Evolutionary conservation across 2,329 filamentous ascomycete genomes (phyloP), one percentile per base, ranked within the genome.

Genomic region (Calonectria montana): DNA sequence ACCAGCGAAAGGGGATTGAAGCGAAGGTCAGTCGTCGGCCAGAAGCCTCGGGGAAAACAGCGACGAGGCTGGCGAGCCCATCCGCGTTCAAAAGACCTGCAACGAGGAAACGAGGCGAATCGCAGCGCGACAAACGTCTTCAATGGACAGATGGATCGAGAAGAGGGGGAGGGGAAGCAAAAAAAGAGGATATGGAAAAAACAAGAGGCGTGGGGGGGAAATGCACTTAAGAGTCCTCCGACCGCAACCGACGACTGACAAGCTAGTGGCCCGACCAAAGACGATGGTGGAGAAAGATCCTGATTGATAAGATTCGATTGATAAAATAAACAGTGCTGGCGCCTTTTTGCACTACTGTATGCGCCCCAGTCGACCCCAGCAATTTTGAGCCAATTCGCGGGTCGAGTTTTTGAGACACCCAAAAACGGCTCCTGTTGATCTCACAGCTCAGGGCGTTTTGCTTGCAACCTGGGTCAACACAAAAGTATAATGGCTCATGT

Each of bases 221-320:
- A 59, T 73, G 74, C 77, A 75, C 75, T 80, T 80, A 57, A 35
- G 77, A 76, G 79, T 79, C 78, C 73, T 74, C 77, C 73, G 72
- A 81, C 67, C 74, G 53, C 75, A 76, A 75, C 73, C 76, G 74
- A 75, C 67, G 57, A 72, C 68, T 74, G 61, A 65, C 74, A 77
- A 73, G 69, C 74, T 73, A 75, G 81, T 81, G 78, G 80, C 81
- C 80, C 79, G 80, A 82, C 81, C 82, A 79, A 80, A 83, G 80
- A 78, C 69, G 67, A 76, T 68, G 75, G 73, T 43, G 41, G 41
- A 43, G 41, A 43, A 43, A 81, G 81, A 84, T 85, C 80, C 53
- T 79, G 85, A 86, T 86, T 86, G 85, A 86, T 86, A 85, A 86
- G 85, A 86, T 86, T 82, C 80, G 83, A 85, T 85, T 85, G 83